phyloP scores from a whole-genome alignment of 1,139 yeast species.

The Torulaspora globosa region DNA sequence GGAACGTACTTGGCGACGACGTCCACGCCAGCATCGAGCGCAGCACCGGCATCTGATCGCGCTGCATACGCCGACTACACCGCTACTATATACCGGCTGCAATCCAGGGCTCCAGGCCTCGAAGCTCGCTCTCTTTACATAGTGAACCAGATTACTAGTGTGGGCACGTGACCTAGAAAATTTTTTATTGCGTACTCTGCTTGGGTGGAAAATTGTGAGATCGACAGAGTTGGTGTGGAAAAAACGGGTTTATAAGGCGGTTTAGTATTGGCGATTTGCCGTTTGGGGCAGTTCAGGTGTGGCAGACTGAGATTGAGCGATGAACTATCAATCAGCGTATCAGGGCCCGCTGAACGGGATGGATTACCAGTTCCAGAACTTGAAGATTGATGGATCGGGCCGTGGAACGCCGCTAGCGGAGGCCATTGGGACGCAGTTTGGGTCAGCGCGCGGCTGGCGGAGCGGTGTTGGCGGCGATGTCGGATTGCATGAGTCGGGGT shows the following conservation, averaged over 20 bases:
- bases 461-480: slow-evolving; percentile 1
- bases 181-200: neutral
- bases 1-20: slow-evolving; percentile 38
- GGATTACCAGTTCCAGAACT: slow-evolving; percentile 21
- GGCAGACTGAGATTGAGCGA: neutral
- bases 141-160: neutral
- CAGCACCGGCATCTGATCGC: slow-evolving; percentile 50
- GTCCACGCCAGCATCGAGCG: slow-evolving; percentile 72
- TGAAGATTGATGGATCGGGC: slow-evolving; percentile 14
- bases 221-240: neutral
- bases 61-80: neutral
- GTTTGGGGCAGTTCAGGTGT: too few relatives aligned
- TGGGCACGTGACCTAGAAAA: neutral
- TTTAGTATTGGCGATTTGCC: too few relatives aligned
- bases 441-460: slow-evolving; percentile 5
- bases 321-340: slow-evolving; percentile 20
- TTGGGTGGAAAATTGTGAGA: slow-evolving; percentile 1
- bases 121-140: neutral
- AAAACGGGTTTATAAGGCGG: too few relatives aligned
- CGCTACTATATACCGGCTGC: neutral
- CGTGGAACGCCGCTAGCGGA: slow-evolving; percentile 5
- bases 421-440: slow-evolving; percentile 21
- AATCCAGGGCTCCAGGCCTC: neutral
- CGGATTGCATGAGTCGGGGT: slow-evolving; percentile 8
- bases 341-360: slow-evolving; percentile 18